A percentile compares a stretch with the other conserved stretches of the same genome.
These are phyloP conservation scores for Lolium perenne DNA, from an alignment of 176 grass and related monocot genomes.

Conservation along the genomic window DNA sequence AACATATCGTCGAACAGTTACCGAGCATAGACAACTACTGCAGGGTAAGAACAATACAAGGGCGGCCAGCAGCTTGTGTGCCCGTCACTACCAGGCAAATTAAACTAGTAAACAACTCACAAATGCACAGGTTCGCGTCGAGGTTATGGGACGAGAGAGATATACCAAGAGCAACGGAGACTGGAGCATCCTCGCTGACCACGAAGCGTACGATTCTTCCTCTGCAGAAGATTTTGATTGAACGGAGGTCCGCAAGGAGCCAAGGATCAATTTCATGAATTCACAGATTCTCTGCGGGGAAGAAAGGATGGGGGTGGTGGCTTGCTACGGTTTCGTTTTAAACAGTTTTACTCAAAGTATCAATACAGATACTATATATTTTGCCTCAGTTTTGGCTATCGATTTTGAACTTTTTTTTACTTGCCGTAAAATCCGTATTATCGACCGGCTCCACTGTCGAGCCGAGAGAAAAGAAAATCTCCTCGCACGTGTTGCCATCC, in stretches of 20 bases:
- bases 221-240: background rate
- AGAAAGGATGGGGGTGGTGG: background rate
- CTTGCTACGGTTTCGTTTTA: background rate
- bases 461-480: background rate
- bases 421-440: too few species aligned
- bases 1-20: slow-evolving; percentile 16
- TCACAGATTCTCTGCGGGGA: background rate
- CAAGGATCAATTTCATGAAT: background rate
- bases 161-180: background rate
- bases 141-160: background rate
- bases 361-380: too few species aligned
- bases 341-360: too few species aligned
- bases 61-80: background rate
- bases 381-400: too few species aligned
- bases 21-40: background rate
- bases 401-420: too few species aligned
- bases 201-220: background rate
- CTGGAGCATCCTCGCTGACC: background rate
- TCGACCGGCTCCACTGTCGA: background rate
- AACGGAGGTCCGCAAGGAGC: background rate
- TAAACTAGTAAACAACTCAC: background rate
- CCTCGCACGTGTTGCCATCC: background rate
- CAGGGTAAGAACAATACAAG: background rate
- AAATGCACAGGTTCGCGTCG: background rate
- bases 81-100: background rate